A percentile compares a stretch with the other conserved stretches of the same genome.
Conservation (phyloP, 129 eudicot genomes). For the Deinandra increscens region DNA sequence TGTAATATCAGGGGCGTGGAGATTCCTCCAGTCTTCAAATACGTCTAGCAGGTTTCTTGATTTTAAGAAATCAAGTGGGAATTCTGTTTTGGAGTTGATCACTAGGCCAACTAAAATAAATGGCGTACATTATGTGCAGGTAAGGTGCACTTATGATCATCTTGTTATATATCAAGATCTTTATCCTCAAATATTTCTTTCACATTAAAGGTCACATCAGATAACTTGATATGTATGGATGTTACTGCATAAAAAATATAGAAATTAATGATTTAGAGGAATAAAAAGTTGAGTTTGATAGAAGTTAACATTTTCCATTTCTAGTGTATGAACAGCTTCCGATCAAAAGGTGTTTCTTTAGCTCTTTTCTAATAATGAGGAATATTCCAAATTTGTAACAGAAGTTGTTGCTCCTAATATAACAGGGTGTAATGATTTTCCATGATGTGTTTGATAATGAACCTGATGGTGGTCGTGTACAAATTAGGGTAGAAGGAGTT, state of each 20-base stretch:
- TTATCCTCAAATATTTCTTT: background rate
- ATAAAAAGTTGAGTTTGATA: background rate
- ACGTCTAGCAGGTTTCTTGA: conserved; percentile 70
- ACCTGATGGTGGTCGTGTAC: conserved; percentile 76
- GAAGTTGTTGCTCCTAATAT: conserved; percentile 1
- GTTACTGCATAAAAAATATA: background rate
- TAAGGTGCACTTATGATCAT: conserved; percentile 29
- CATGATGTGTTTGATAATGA: conserved; percentile 88
- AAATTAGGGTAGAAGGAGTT: conserved; percentile 91
- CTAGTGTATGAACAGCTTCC: background rate
- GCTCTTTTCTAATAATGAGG: background rate
- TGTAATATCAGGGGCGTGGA: conserved; percentile 70
- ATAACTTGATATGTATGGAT: background rate
- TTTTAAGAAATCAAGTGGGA: conserved; percentile 72
- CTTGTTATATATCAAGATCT: conserved; percentile 11
- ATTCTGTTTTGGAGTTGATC: conserved; percentile 75
- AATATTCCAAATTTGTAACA: background rate
- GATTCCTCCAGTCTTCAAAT: conserved; percentile 63
- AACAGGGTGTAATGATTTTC: conserved; percentile 83
- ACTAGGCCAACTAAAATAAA: conserved; percentile 90
- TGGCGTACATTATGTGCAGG: conserved; percentile 99
- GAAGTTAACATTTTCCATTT: background rate
- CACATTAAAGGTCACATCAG: background rate
- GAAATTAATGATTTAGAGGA: background rate
- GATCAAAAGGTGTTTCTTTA: background rate